Conservation (phyloP, 2,329 filamentous ascomycete genomes). For the Ciborinia camelliae region DNA sequence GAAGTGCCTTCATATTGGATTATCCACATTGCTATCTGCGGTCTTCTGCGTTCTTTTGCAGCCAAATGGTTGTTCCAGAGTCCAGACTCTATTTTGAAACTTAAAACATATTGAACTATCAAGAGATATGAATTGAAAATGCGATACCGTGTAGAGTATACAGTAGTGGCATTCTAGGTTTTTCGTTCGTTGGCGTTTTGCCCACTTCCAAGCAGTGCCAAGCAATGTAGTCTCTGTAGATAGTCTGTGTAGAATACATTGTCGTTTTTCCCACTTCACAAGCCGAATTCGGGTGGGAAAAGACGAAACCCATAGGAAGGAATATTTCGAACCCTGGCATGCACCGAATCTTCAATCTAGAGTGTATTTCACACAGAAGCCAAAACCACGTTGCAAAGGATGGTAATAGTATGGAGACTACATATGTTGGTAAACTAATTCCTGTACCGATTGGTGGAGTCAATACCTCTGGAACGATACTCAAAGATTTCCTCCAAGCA, state of each 20-base stretch:
- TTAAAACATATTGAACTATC: background rate
- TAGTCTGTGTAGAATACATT: background rate
- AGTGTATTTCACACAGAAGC: background rate
- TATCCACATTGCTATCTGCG: background rate
- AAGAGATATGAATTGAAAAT: background rate
- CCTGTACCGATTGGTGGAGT: slow-evolving; percentile 7
- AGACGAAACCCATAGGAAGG: too few species aligned
- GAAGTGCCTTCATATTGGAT: background rate
- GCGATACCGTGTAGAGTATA: background rate
- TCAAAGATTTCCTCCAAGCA: slow-evolving; percentile 7
- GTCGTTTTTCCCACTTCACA: background rate
- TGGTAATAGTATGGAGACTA: background rate
- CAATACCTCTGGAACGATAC: background rate
- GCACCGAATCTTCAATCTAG: background rate
- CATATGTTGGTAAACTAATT: too few species aligned
- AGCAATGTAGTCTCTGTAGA: too few species aligned
- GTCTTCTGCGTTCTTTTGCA: background rate
- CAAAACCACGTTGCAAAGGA: background rate
- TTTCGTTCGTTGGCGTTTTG: background rate
- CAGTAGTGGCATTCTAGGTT: background rate
- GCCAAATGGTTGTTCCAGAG: background rate
- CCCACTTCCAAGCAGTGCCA: too few species aligned
- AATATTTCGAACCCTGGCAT: background rate
- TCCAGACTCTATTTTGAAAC: background rate
- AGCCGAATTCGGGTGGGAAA: background rate